A percentile compares a stretch with the other conserved stretches of the same genome.
Conservation (phyloP, 768 basidiomycete genomes). For the Termitomyces sp. region DNA sequence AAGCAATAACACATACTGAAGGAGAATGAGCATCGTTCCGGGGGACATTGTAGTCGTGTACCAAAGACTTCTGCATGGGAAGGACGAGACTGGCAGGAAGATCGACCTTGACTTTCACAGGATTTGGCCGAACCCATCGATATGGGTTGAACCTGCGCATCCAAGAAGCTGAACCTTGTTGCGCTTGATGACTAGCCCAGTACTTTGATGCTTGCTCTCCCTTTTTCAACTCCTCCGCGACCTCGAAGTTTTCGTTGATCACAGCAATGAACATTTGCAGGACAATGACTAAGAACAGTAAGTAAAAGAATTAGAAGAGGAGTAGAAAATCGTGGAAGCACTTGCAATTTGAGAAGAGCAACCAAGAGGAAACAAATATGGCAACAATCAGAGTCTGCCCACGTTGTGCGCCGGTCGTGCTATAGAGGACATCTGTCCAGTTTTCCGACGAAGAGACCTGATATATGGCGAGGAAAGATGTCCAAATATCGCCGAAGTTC, state of each 20-base stretch:
- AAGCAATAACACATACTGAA: conserved; percentile 22
- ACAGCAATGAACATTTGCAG: conserved; percentile 97
- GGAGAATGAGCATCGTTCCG: conserved; percentile 24
- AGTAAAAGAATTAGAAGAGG: neutral
- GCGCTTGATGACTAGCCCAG: conserved; percentile 55
- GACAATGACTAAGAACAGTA: conserved; percentile 62
- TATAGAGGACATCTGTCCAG: conserved; percentile 80
- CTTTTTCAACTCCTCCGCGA: conserved; percentile 89
- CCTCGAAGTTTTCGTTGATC: conserved; percentile 92
- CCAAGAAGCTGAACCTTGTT: conserved; percentile 57
- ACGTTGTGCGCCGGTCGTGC: conserved; percentile 49
- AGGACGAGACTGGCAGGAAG: conserved; percentile 71
- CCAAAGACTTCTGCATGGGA: conserved; percentile 75
- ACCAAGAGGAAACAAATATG: conserved; percentile 77
- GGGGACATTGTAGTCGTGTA: conserved; percentile 52
- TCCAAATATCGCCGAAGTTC: conserved; percentile 82
- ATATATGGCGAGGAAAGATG: conserved; percentile 83
- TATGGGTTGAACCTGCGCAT: conserved; percentile 81
- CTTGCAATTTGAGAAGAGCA: conserved; percentile 91
- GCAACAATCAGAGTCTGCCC: conserved; percentile 70
- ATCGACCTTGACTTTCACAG: conserved; percentile 68
- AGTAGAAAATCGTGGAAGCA: conserved; percentile 10
- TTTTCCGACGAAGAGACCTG: conserved; percentile 92
- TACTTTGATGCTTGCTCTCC: conserved; percentile 74
- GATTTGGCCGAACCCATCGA: conserved; percentile 72